These are phyloP conservation scores for Penicillium soppii DNA, from an alignment of 495 filamentous ascomycete species.

Conservation along the genomic window DNA sequence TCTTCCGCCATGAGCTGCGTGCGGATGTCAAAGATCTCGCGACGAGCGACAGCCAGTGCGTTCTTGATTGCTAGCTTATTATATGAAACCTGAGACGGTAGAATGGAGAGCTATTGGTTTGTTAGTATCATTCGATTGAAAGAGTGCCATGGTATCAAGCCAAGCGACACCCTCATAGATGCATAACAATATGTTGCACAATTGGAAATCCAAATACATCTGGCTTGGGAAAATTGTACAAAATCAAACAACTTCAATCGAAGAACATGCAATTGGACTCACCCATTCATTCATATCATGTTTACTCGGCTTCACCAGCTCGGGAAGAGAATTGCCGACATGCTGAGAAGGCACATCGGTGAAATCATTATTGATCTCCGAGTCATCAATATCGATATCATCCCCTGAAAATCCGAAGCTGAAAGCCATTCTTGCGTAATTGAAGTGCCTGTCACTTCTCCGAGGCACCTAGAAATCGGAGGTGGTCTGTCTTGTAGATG, in stretches of 20 bases:
- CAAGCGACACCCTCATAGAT: too few relatives aligned
- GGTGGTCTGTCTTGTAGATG: not conserved
- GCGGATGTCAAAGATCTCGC: conserved; percentile 90
- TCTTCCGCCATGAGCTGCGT: conserved; percentile 94
- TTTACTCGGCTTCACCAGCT: conserved; percentile 33
- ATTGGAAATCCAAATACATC: too few relatives aligned
- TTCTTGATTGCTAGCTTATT: conserved; percentile 53
- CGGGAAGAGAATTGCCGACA: conserved; percentile 23
- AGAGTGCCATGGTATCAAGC: conserved; percentile 18
- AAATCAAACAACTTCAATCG: too few relatives aligned
- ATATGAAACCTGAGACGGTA: conserved; percentile 81
- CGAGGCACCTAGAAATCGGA: not conserved
- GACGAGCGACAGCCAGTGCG: conserved; percentile 65
- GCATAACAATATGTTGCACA: too few relatives aligned
- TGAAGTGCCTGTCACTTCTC: not conserved
- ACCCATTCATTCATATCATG: conserved; percentile 51
- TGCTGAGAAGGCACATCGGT: conserved; percentile 8
- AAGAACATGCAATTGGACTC: too few relatives aligned
- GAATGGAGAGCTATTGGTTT: conserved; percentile 57
- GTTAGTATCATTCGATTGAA: conserved; percentile 47
- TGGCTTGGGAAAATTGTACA: too few relatives aligned
- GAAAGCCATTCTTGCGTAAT: conserved; percentile 48
- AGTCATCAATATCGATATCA: conserved; percentile 70
- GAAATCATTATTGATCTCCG: conserved; percentile 28
- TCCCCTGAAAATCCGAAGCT: conserved; percentile 82